Conservation (phyloP, 176 grass and related monocot genomes). For the Phyllostachys edulis region DNA sequence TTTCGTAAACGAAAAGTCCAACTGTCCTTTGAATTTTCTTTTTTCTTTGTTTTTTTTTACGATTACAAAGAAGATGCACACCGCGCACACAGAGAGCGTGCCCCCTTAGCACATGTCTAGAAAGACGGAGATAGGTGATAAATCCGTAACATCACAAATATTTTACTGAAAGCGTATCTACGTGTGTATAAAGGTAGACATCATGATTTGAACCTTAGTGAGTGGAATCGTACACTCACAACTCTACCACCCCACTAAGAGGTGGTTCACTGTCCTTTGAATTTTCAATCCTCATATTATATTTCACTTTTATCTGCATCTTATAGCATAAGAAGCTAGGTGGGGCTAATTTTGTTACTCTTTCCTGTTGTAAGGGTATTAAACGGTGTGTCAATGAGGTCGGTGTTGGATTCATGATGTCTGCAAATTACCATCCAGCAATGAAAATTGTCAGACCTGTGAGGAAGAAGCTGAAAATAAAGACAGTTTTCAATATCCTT, state of each 20-base stretch:
- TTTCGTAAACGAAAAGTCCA: background rate
- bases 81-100: no score
- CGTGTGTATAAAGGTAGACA: no score
- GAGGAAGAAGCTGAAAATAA: constrained; percentile 90
- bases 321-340: background rate
- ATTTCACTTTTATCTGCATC: constrained; percentile 1
- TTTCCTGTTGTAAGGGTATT: constrained; percentile 61
- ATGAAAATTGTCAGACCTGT: constrained; percentile 95
- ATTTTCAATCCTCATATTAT: constrained; percentile 4
- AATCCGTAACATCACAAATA: no score
- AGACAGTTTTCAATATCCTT: constrained; percentile 97
- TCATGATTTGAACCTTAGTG: no score
- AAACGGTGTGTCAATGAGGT: constrained; percentile 78
- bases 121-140: no score
- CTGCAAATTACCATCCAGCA: constrained; percentile 92
- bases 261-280: background rate
- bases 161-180: no score
- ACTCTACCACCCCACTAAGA: no score
- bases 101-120: no score
- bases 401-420: constrained; percentile 96
- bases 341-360: background rate
- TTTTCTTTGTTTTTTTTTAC: no score
- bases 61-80: no score
- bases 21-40: background rate
- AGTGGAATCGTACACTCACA: no score